phyloP scores from a whole-genome alignment of 2,329 filamentous ascomycete species.

The Penicillium sp. region DNA sequence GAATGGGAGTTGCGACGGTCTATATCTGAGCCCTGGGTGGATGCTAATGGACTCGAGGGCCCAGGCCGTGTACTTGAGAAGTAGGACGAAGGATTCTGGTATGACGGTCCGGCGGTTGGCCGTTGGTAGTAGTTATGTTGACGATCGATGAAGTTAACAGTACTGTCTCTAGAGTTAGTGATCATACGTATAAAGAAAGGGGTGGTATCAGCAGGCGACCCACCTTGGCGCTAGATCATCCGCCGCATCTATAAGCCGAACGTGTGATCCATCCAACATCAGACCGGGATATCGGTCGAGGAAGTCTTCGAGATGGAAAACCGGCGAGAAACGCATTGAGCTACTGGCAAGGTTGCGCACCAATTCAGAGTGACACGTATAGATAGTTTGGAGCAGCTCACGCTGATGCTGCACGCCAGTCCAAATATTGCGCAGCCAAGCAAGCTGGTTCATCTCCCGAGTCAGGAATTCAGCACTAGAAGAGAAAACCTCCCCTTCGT shows the following conservation, averaged over 20 bases:
- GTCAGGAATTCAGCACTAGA: slow-evolving; percentile 61
- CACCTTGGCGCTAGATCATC: slow-evolving; percentile 40
- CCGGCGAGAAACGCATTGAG: slow-evolving; percentile 63
- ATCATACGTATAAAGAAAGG: not conserved
- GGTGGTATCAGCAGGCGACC: not conserved
- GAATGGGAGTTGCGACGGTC: slow-evolving; percentile 10
- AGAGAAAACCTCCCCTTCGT: slow-evolving; percentile 56
- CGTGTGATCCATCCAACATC: slow-evolving; percentile 64
- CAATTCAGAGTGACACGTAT: slow-evolving; percentile 69
- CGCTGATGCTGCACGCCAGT: slow-evolving; percentile 70
- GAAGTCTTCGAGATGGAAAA: slow-evolving; percentile 79
- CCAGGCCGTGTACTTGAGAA: slow-evolving; percentile 11
- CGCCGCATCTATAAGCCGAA: slow-evolving; percentile 60
- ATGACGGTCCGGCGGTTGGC: slow-evolving; percentile 12
- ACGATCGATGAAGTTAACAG: slow-evolving; percentile 10
- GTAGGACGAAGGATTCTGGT: slow-evolving; percentile 10
- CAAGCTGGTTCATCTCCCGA: slow-evolving; percentile 69
- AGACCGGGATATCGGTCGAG: slow-evolving; percentile 71
- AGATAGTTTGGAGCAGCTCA: slow-evolving; percentile 68
- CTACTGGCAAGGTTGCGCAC: slow-evolving; percentile 62
- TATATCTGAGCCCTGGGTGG: slow-evolving; percentile 8
- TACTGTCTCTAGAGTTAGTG: slow-evolving; percentile 1
- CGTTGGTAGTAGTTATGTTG: slow-evolving; percentile 18
- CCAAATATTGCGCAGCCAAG: slow-evolving; percentile 66
- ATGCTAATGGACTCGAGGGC: slow-evolving; percentile 3